Percentiles rank a stretch among this genome's conserved stretches.
phyloP scores from a whole-genome alignment of 2,329 filamentous ascomycete genomes.

The Diaporthe sp. region DNA sequence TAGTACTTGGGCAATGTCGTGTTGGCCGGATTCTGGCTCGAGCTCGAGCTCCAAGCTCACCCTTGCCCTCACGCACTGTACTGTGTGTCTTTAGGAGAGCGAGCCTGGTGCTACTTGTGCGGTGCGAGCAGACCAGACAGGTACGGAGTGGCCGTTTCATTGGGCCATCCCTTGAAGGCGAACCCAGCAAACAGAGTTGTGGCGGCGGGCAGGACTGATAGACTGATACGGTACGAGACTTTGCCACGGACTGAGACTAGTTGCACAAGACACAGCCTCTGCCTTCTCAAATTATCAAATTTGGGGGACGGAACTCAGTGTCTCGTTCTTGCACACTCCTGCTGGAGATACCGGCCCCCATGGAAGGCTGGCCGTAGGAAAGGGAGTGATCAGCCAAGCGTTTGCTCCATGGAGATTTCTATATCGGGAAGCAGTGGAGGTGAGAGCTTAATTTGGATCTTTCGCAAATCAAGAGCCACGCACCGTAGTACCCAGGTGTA shows the following conservation, averaged over 20 bases:
- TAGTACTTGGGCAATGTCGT: conserved; percentile 31
- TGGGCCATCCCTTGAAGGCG: conserved; percentile 15
- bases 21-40: conserved; percentile 27
- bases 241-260: conserved; percentile 8
- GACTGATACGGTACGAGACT: conserved; percentile 12
- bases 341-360: background rate
- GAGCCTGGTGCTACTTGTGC: background rate
- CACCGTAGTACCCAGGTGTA: background rate
- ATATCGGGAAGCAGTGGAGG: conserved; percentile 30
- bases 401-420: conserved; percentile 10
- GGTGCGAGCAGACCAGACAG: background rate
- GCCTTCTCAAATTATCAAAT: conserved; percentile 16
- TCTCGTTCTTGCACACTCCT: background rate
- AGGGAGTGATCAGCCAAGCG: conserved; percentile 26
- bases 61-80: conserved; percentile 18
- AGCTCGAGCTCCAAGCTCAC: conserved; percentile 24
- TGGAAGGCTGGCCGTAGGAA: background rate
- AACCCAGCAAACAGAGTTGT: conserved; percentile 22
- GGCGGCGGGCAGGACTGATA: conserved; percentile 20
- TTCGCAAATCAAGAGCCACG: conserved; percentile 1
- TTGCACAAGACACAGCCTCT: conserved; percentile 20
- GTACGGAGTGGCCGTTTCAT: conserved; percentile 14
- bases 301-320: background rate
- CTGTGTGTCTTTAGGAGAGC: background rate
- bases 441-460: conserved; percentile 26